These are phyloP conservation scores for Macrophomina tecta DNA, from an alignment of 2,329 filamentous ascomycete genomes.

Conservation along the genomic window DNA sequence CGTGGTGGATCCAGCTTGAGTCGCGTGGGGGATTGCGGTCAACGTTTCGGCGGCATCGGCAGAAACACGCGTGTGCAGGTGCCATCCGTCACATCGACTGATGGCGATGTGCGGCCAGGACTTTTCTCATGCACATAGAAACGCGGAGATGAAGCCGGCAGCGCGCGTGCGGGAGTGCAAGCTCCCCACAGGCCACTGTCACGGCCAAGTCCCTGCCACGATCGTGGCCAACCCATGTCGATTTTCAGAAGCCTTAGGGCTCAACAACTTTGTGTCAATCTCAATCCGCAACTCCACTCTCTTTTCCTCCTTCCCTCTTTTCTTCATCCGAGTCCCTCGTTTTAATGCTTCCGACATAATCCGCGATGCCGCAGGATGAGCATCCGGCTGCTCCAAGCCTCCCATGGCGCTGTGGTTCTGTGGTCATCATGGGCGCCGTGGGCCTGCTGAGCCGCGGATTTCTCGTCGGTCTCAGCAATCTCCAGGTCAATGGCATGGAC, in stretches of 20 bases:
- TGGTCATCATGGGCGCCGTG: conserved; percentile 74
- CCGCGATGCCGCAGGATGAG: conserved; percentile 39
- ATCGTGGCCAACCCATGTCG: neutral
- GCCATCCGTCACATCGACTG: neutral
- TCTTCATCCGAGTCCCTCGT: neutral
- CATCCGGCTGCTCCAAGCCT: conserved; percentile 62
- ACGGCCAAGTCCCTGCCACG: conserved; percentile 10
- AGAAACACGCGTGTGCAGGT: neutral
- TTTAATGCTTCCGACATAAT: conserved; percentile 40
- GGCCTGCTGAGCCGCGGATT: conserved; percentile 76
- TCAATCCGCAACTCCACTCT: conserved; percentile 6
- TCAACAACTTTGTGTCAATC: conserved; percentile 19
- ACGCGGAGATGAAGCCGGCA: conserved; percentile 13
- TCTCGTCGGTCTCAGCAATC: conserved; percentile 73
- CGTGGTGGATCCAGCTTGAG: neutral
- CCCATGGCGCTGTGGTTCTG: conserved; percentile 76
- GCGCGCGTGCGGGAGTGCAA: conserved; percentile 20
- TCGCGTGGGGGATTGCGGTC: neutral
- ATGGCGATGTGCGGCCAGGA: conserved; percentile 24
- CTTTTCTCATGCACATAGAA: neutral
- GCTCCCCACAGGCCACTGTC: conserved; percentile 21
- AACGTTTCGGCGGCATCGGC: neutral
- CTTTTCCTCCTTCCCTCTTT: neutral
- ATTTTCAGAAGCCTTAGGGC: conserved; percentile 15
- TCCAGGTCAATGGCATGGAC: conserved; percentile 78